phyloP scores from a whole-genome alignment of 2,329 filamentous ascomycete genomes.

The Colletotrichum sp. region DNA sequence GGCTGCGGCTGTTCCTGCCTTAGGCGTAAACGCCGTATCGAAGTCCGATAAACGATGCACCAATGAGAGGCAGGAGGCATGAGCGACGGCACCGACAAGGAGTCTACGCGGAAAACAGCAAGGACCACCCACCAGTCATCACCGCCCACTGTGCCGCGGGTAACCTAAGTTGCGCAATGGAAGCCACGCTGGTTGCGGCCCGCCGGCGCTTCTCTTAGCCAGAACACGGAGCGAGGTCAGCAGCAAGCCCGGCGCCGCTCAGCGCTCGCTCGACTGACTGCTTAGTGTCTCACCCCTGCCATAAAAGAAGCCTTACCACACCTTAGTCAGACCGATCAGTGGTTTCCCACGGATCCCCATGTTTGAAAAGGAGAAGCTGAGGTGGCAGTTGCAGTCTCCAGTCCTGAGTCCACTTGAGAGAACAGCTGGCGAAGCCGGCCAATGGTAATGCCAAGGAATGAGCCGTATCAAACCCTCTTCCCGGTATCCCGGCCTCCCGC shows the following conservation, averaged over 20 bases:
- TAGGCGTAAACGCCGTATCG: not conserved
- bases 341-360: constrained; percentile 3
- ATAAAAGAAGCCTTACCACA: not conserved
- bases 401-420: not conserved
- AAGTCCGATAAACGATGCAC: not conserved
- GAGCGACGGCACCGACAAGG: not conserved
- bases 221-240: constrained; percentile 7
- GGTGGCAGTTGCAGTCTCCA: constrained; percentile 7
- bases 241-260: not conserved
- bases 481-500: constrained; percentile 18
- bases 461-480: constrained; percentile 9
- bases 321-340: constrained; percentile 15
- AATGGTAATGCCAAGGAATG: not conserved
- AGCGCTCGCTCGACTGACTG: constrained; percentile 47
- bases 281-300: constrained; percentile 53
- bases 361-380: constrained; percentile 14
- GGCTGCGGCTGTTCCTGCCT: not conserved
- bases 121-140: not conserved
- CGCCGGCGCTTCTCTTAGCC: constrained; percentile 14
- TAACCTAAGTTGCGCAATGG: not conserved
- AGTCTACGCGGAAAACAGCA: not conserved
- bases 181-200: constrained; percentile 9
- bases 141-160: not conserved
- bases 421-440: not conserved
- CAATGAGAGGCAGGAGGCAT: not conserved